Evolutionary conservation across 202 grass and related monocot species (phyloP), one percentile per base, ranked within the genome.

Genomic region (Zizania palustris): DNA sequence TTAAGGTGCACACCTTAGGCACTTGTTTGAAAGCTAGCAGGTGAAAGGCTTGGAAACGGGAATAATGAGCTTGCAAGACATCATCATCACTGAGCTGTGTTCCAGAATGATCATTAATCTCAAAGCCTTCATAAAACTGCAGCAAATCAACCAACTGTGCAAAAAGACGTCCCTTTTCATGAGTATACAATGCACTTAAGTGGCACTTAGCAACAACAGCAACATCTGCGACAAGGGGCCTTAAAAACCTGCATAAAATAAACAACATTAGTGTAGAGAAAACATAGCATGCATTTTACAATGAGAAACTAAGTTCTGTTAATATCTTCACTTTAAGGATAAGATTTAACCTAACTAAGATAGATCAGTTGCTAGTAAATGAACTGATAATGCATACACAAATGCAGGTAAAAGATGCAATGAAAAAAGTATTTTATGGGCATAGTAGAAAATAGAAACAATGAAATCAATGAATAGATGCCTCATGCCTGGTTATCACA

Each of bases 51-150:
- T 99, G 89, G 15, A 99, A 80, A 75, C 87, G 89, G 50, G 85
- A 89, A 80, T 99, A 95, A 67, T 99, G 96, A 42, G 92, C 80
- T 80, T 90, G 83, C 67, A 99, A 44, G 63, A 96, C 81, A 82
- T 99, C 91, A 79, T 99, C 96, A 79, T 99, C 96, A 79, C 76
- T 88, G 9, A 99, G 83, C 68, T 99, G 96, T 61, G 83, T 99
- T 66, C 92, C 96, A 73, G 91, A 85, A 73, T 98, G 92, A 79
- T 99, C 96, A 49, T 99, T 85, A 61, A 99, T 99, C 66, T 99
- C 96, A 87, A 99, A 99, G 54, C 96, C 86, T 80, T 89, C 96
- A 42, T 99, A 99, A 84, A 99, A 99, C 71, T 99, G 96, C 46
- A 99, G 83, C 71, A 99, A 83, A 78, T 96, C 96, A 11, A 99